Evolutionary conservation across 2,329 filamentous ascomycete species (phyloP).

Genomic region (Catunica adiposa): DNA sequence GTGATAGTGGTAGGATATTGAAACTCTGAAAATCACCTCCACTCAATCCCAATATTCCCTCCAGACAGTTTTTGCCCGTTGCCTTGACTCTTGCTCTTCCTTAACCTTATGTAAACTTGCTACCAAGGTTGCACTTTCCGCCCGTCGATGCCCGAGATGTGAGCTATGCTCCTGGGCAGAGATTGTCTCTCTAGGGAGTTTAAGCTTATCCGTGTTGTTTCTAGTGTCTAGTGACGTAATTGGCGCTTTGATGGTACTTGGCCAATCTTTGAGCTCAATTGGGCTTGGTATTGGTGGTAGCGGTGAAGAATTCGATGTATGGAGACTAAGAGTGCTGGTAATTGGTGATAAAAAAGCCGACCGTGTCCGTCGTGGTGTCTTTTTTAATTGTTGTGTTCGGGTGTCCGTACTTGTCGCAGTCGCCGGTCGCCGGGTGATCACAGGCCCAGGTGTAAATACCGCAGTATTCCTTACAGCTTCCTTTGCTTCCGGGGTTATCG

Average conservation of each 20-base stretch:
- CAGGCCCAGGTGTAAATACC: no score
- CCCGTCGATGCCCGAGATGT: neutral
- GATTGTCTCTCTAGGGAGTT: no score
- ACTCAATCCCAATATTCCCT: conserved; percentile 11
- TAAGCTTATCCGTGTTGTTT: no score
- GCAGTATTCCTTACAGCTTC: no score
- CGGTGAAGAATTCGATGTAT: neutral
- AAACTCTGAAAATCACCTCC: no score
- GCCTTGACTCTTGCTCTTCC: neutral
- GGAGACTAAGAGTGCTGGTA: neutral
- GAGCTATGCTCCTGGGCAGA: no score
- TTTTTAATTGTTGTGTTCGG: neutral
- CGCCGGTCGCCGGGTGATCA: neutral
- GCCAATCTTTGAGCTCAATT: neutral
- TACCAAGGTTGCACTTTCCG: neutral
- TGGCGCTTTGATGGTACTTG: no score
- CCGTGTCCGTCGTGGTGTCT: neutral
- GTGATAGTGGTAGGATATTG: no score
- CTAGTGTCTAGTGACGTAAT: no score
- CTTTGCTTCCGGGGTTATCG: no score
- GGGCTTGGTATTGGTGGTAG: neutral
- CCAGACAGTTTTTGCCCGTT: conserved; percentile 6
- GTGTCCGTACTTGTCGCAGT: neutral
- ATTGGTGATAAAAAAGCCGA: neutral
- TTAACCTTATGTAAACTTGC: neutral